Percentiles rank a stretch among this genome's conserved stretches.
Evolutionary conservation across 805 yeast species (phyloP).

Genomic region (Metschnikowia anglica): DNA sequence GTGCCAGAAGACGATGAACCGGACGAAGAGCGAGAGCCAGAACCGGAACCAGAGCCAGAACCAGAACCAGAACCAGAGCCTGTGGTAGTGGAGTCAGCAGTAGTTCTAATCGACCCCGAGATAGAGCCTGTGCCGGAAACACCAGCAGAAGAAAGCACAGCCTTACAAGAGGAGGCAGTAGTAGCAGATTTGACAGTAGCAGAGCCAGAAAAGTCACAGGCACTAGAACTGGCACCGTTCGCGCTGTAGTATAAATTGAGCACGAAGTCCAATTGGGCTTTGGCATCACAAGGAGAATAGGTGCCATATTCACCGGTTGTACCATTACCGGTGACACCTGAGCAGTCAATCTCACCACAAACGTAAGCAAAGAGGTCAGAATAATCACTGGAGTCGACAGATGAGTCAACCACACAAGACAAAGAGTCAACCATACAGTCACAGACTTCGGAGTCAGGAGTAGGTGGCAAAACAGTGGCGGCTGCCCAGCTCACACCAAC

Average conservation of each 20-base stretch:
- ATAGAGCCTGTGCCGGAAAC: conserved; percentile 63
- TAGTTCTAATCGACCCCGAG: conserved; percentile 17
- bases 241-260: conserved; percentile 41
- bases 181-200: conserved; percentile 45
- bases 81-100: conserved; percentile 24
- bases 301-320: conserved; percentile 43
- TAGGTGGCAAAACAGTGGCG: conserved; percentile 42
- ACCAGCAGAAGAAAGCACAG: conserved; percentile 66
- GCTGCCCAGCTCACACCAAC: conserved; percentile 37
- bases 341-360: conserved; percentile 37
- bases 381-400: conserved; percentile 33
- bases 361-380: conserved; percentile 34
- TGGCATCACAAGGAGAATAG: conserved; percentile 37
- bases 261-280: conserved; percentile 39
- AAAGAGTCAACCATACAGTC: conserved; percentile 36
- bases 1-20: conserved; percentile 10
- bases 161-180: conserved; percentile 54
- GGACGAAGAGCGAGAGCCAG: conserved; percentile 6
- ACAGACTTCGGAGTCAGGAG: conserved; percentile 40
- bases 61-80: conserved; percentile 28
- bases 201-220: conserved; percentile 65
- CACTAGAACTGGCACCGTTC: conserved; percentile 43
- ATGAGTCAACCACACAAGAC: conserved; percentile 34
- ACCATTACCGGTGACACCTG: conserved; percentile 39
- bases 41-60: conserved; percentile 15